A percentile compares a stretch with the other conserved stretches of the same genome.
phyloP scores from a whole-genome alignment of 129 eudicot genomes.

The sunflower (Helianthus annuus) region HanXRQr2.0-SUNRISE NC_035439.2:142935593-142936092 shows the following conservation, averaged over 20 bases:
- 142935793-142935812: neutral
- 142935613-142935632: slow-evolving; percentile 15
- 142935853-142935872: neutral
- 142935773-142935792: neutral
- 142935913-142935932: neutral
- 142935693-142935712: neutral
- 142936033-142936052: no score
- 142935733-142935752: neutral
- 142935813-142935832: slow-evolving; percentile 10
- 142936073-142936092: no score
- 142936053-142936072: no score
- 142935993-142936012: no score
- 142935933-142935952: neutral
- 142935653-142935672: neutral
- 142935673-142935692: neutral
- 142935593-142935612: slow-evolving; percentile 16
- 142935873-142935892: neutral
- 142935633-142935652: neutral
- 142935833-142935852: slow-evolving; percentile 8
- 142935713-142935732: neutral
- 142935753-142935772: neutral
- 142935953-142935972: neutral
- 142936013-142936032: no score
- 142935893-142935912: neutral
- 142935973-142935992: no score